Evolutionary conservation across 208 protist genomes (phyloP).

Genomic region (Tritrichomonas foetus): DNA sequence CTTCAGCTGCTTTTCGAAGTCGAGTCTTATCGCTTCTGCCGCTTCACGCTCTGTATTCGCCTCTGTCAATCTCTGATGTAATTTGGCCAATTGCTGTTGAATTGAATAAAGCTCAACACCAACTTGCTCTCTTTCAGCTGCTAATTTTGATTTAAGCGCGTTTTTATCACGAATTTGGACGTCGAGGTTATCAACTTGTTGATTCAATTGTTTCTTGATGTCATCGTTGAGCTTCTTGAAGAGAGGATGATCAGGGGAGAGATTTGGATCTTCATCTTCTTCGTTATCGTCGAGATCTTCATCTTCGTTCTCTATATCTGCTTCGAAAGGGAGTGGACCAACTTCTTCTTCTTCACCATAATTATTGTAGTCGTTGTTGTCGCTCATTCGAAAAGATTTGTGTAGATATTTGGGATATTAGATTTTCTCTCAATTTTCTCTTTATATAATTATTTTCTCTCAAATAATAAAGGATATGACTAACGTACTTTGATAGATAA

Average conservation of each 20-base stretch:
- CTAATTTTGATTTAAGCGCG: neutral
- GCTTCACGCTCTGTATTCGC: neutral
- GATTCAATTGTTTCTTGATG: neutral
- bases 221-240: neutral
- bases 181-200: neutral
- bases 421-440: no score
- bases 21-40: neutral
- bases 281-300: neutral
- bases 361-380: neutral
- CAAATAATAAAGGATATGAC: no score
- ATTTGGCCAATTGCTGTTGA: neutral
- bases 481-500: no score
- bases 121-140: neutral
- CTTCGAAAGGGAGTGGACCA: neutral
- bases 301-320: neutral
- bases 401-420: neutral
- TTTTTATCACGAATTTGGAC: neutral
- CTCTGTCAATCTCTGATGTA: neutral
- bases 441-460: no score
- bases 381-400: neutral
- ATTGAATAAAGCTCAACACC: neutral
- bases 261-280: neutral
- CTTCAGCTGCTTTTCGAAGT: neutral
- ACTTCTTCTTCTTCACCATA: neutral
- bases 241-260: neutral